Percentiles rank a stretch among this genome's conserved stretches.
Evolutionary conservation across 345 rosid species (phyloP).

Genomic region (Geranium brycei): DNA sequence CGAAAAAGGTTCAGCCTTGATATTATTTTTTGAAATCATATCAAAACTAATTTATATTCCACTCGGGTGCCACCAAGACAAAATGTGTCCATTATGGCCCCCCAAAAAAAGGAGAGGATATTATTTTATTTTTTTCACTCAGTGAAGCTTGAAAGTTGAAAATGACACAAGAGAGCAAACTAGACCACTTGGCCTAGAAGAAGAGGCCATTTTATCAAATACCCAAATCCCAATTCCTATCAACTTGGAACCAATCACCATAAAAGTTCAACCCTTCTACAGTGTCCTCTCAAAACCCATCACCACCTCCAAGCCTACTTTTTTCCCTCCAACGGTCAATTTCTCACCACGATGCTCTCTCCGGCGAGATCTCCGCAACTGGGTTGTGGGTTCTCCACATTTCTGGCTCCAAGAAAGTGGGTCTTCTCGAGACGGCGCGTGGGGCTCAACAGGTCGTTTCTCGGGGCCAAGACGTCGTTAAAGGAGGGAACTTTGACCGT

Average conservation of each 20-base stretch:
- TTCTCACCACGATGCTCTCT: constrained; percentile 4
- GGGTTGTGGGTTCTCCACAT: constrained; percentile 7
- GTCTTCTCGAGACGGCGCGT: constrained; percentile 3
- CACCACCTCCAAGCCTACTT: background rate
- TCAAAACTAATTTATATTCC: too few relatives aligned
- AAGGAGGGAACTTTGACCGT: constrained; percentile 28
- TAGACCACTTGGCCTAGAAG: constrained; percentile 4
- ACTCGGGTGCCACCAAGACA: too few relatives aligned
- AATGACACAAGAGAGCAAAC: constrained; percentile 3
- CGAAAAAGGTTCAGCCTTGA: too few relatives aligned
- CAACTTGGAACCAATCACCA: constrained; percentile 8
- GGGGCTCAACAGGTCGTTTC: constrained; percentile 19
- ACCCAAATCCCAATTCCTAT: background rate
- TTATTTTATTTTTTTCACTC: background rate
- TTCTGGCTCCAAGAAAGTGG: too few relatives aligned
- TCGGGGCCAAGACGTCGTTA: constrained; percentile 22
- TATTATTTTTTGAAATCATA: too few relatives aligned
- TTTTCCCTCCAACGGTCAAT: background rate
- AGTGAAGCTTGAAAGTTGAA: constrained; percentile 12
- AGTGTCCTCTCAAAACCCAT: background rate
- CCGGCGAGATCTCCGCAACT: constrained; percentile 1
- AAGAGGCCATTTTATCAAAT: constrained; percentile 7
- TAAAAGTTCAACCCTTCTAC: background rate
- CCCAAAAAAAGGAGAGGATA: constrained; percentile 5
- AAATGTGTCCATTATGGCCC: too few relatives aligned